A percentile compares a stretch with the other conserved stretches of the same genome.
Evolutionary conservation across 1,139 yeast genomes (phyloP).

Genomic region (Taiozyma onychis): DNA sequence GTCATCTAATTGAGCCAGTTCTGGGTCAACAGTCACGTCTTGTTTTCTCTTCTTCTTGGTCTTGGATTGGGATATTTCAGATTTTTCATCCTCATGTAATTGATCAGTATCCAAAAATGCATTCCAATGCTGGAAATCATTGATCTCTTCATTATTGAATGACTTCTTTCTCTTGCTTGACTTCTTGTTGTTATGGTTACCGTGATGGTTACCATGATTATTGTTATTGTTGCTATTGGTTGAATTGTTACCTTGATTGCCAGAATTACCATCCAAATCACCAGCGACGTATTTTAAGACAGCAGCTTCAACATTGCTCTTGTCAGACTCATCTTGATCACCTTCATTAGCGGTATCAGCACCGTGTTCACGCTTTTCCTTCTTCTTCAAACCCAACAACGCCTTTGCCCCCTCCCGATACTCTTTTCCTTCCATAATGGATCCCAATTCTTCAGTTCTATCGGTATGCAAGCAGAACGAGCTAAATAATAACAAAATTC

Average conservation of each 20-base stretch:
- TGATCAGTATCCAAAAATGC: slow-evolving; percentile 27
- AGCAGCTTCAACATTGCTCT: slow-evolving; percentile 57
- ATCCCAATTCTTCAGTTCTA: background rate
- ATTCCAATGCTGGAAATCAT: slow-evolving; percentile 27
- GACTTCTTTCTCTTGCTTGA: slow-evolving; percentile 23
- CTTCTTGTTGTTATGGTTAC: slow-evolving; percentile 8
- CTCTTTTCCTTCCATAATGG: background rate
- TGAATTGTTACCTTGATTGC: background rate
- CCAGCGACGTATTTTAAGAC: slow-evolving; percentile 68
- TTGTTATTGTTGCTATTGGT: background rate
- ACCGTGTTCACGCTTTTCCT: slow-evolving; percentile 9
- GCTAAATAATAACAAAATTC: background rate
- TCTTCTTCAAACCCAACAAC: slow-evolving; percentile 24
- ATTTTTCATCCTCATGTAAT: slow-evolving; percentile 20
- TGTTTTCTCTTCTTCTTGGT: slow-evolving; percentile 13
- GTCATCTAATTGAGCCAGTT: slow-evolving; percentile 45
- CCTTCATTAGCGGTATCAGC: slow-evolving; percentile 3
- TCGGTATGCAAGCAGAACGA: too few species aligned
- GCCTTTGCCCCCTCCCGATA: slow-evolving; percentile 26
- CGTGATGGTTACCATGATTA: background rate
- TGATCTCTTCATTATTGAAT: slow-evolving; percentile 20
- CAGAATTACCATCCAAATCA: slow-evolving; percentile 34
- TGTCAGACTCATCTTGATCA: slow-evolving; percentile 13
- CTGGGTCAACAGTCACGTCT: slow-evolving; percentile 49
- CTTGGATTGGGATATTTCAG: slow-evolving; percentile 4